Conservation (phyloP, 225 moss, liverwort and hornwort species). For the Neckera pumila region DNA sequence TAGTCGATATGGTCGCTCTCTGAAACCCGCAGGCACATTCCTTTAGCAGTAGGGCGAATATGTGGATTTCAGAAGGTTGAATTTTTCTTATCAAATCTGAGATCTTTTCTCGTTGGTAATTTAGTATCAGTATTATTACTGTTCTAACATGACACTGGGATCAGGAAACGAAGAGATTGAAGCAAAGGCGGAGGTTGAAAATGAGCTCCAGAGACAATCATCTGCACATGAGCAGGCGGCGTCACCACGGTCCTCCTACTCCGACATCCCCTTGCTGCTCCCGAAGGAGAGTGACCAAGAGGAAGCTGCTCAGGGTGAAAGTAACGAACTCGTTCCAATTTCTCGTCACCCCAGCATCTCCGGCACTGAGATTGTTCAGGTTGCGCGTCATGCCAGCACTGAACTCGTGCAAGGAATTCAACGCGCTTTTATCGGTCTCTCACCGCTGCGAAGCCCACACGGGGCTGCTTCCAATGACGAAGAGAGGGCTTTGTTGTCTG, state of each 20-base stretch:
- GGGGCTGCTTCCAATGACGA: constrained; percentile 24
- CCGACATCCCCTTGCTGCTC: constrained; percentile 49
- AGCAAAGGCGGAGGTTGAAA: constrained; percentile 38
- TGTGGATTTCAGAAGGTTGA: background rate
- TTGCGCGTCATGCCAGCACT: constrained; percentile 32
- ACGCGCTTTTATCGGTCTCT: constrained; percentile 38
- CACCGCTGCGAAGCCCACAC: constrained; percentile 28
- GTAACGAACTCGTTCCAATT: constrained; percentile 1
- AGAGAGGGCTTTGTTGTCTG: constrained; percentile 36
- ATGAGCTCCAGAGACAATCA: constrained; percentile 34
- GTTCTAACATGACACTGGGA: background rate
- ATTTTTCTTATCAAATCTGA: background rate
- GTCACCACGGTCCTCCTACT: constrained; percentile 42
- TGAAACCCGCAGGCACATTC: background rate
- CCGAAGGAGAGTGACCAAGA: constrained; percentile 41
- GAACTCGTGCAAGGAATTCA: constrained; percentile 34
- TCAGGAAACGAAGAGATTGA: constrained; percentile 44
- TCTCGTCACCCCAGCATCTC: constrained; percentile 24
- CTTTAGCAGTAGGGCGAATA: background rate
- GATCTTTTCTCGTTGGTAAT: background rate
- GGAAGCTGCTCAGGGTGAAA: background rate
- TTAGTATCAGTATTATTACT: background rate
- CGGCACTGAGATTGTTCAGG: constrained; percentile 34
- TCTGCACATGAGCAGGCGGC: constrained; percentile 18
- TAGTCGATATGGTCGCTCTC: background rate